Conservation (phyloP, 768 basidiomycete species). For the Leccinellum rugosiceps region DNA sequence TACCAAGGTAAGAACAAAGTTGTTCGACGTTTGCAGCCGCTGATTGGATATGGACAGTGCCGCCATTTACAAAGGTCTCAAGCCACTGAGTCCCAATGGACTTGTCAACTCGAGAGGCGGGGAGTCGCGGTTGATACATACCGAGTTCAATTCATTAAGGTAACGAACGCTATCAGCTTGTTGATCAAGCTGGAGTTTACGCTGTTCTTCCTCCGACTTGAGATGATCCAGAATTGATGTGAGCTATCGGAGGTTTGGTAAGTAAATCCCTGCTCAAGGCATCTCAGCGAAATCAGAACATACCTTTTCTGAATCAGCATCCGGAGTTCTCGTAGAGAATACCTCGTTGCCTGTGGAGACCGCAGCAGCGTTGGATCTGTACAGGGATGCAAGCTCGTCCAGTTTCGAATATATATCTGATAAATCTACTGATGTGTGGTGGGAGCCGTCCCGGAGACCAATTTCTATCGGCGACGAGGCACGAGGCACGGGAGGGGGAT, state of each 20-base stretch:
- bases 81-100: conserved; percentile 55
- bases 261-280: not conserved
- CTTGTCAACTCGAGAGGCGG: not conserved
- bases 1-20: conserved; percentile 54
- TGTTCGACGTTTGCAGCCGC: conserved; percentile 59
- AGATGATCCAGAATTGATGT: conserved; percentile 48
- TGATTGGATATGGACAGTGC: conserved; percentile 67
- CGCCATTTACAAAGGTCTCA: conserved; percentile 75
- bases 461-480: not conserved
- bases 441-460: not conserved
- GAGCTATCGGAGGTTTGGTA: conserved; percentile 26
- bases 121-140: conserved; percentile 30
- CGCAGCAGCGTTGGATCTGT: conserved; percentile 2
- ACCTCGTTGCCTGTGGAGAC: not conserved
- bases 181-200: conserved; percentile 51
- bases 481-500: conserved; percentile 8
- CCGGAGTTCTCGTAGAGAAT: conserved; percentile 1
- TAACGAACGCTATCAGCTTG: conserved; percentile 76
- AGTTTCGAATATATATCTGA: conserved; percentile 36
- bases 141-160: conserved; percentile 72
- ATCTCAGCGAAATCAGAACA: not conserved
- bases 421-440: conserved; percentile 15
- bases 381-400: conserved; percentile 33
- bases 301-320: conserved; percentile 22
- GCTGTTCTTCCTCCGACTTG: conserved; percentile 45